Evolutionary conservation across 345 rosid species (phyloP), one percentile per base, ranked within the genome.

Genomic region (Populus simonii): DNA sequence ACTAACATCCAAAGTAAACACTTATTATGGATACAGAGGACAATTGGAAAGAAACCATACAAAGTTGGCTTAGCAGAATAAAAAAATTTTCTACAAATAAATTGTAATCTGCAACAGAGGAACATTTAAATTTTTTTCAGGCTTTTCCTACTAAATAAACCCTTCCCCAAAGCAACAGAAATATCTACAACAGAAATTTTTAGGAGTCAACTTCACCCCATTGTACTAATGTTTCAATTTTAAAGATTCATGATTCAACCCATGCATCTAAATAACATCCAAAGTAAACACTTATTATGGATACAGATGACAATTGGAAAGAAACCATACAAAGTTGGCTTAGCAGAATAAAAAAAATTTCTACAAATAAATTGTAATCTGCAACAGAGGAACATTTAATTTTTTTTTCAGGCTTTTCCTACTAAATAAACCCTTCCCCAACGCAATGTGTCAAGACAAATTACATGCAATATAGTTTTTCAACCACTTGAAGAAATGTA

Each of bases 101-200:
- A 55, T 20, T 55, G 25, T 2, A 55, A 55, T 55, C 61, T 55
- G 23, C 61, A 55, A 22, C 23, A 55, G 53, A 15, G 18, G 25
- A 55, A 20, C 61, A 55, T 55, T 55, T 9, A 55, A 55, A 0
- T 15, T 4, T 47, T 47, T 47, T 47, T 47, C 17, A 47, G 20
- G 53, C 18, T 47, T 15, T 10, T 47, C 53, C 53, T 47, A 47
- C 18, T 47, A 15, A 47, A 47, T 47, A 47, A 47, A 47, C 18
- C 1, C 51, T 47, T 47, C 51, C 51, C 3, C 51, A 15, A 47
- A 15, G 51, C n/a, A n/a, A n/a, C n/a, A n/a, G n/a, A n/a, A 73
- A 96, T 70, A 96, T 89, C 99, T 96, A 80, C 51, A 55, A 12
- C 65, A 65, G n/a, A 74, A 11, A 68, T 36, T 36, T 72, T 31